Evolutionary conservation across 805 yeast genomes (phyloP).

Genomic region (Lipomyces spencermartinsiae): DNA sequence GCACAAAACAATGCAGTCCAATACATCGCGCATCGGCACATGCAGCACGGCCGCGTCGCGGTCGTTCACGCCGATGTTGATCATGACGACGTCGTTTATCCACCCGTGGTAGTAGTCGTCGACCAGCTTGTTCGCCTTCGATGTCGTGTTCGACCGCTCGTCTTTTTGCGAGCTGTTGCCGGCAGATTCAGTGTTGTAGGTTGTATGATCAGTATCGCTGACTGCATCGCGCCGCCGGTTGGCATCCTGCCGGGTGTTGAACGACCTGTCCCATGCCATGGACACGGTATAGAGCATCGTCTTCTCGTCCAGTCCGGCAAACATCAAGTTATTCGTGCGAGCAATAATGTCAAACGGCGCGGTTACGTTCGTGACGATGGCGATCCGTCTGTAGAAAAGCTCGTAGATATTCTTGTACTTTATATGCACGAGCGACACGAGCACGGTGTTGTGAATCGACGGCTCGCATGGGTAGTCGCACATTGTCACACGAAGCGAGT

Average conservation of each 20-base stretch:
- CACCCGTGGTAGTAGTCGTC: conserved; percentile 24
- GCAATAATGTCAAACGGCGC: conserved; percentile 32
- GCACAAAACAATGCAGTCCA: conserved; percentile 18
- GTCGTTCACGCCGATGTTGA: conserved; percentile 18
- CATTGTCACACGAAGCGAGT: conserved; percentile 30
- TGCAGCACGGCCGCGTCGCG: conserved; percentile 21
- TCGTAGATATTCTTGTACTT: conserved; percentile 18
- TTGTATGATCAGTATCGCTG: neutral
- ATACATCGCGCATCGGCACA: conserved; percentile 18
- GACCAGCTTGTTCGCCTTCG: conserved; percentile 9
- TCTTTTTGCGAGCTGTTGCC: neutral
- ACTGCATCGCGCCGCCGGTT: conserved; percentile 9
- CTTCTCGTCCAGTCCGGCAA: conserved; percentile 31
- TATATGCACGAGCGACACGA: conserved; percentile 27
- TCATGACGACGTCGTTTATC: conserved; percentile 24
- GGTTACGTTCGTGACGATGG: conserved; percentile 31
- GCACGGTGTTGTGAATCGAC: conserved; percentile 34
- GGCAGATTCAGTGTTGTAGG: neutral
- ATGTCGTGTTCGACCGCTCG: too few relatives aligned
- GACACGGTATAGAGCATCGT: conserved; percentile 28
- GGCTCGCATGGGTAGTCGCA: conserved; percentile 37
- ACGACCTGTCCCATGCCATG: conserved; percentile 29
- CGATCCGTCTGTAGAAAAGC: conserved; percentile 24
- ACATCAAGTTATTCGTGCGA: conserved; percentile 28
- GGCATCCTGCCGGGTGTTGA: conserved; percentile 3